Base-by-base conservation (phyloP, 352 stramenopile genomes). In the Pythium periplocum region DNA sequence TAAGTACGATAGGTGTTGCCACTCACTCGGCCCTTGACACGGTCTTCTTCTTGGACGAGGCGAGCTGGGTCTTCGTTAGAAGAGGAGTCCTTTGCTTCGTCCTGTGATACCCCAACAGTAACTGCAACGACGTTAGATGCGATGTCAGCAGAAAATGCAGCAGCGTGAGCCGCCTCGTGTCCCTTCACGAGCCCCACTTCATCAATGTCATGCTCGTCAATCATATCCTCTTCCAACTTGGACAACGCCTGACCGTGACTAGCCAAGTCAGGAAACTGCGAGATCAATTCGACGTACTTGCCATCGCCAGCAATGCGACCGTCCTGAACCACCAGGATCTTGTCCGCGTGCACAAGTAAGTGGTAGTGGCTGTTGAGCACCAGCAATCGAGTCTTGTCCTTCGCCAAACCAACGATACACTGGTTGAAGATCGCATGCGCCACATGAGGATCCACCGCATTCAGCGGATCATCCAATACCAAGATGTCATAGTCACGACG, bases 341-440 rank as follows among this genome's bases (percentile, higher is more conserved):
- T 55, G 53, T 69, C 62, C 7, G 62, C 62, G 49, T 65, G 62
- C 5, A 36, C 32, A 2, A 69, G 41, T 45, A 73, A 43, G 30
- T 69, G 52, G 39, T 69, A 69, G 54, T 72, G 59, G 39, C 59
- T 68, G 56, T 72, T 68, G 10, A 91, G 96, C 4, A 96, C 91
- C 8, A 97, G 71, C 45, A 98, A 53, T 3, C 96, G 73, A 9
- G 77, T 90, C 53, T 75, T 75, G 51, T 47, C 12, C 40, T 57
- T 53, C 10, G 59, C 58, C 4, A 71, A 36, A 4, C 59, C 53
- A 0, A 66, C 44, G 31, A 82, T 66, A 39, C 68, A 68, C 9
- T 77, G 53, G 31, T 68, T 43, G 55, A 80, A 80, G 32, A 80
- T 70, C 3, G 59, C 64, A 26, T 68, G 55, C 0, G 66, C 71